Evolutionary conservation across 805 yeast genomes (phyloP), one percentile per base, ranked within the genome.

Genomic region (Candida xyloterini): DNA sequence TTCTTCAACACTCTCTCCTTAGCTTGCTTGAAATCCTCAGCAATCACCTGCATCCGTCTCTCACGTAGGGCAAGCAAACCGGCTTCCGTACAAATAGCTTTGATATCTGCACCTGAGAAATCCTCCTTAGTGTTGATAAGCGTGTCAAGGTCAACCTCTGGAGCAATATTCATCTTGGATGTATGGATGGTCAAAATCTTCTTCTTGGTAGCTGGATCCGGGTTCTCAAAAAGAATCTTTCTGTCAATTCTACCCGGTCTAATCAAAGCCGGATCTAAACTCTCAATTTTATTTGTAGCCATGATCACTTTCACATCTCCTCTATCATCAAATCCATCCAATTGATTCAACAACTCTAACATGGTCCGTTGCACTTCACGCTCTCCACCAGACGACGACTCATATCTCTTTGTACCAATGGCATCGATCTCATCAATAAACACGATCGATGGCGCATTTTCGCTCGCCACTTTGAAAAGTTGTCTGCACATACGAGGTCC

Each of bases 381-480:
- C 67, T 91, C 98, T 60, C 98, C 98, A 30, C 98, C 97, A 15
- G 95, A 83, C 6, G 83, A 71, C 2, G 84, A 83, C 44, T 91
- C 96, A 64, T 91, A 90, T 65, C 99, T 81, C 64, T 91, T 91
- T n/a, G 95, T 85, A 66, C 99, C 99, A 60, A 93, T 93, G 31
- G 99, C 98, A 67, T 93, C 99, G 59, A 93, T 91, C 70, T 93
- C 99, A 68, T 93, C 99, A 51, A 93, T 93, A 59, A 93, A 93
- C 26, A 93, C 96, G 68, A 93, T 93, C n/a, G 96, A 82, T 27
- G 99, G 99, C 0, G 99, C 96, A 63, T 89, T 83, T 50, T 93
- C 99, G 18, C 90, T 93, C 2, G 99, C 99, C 33, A 89, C 86
- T 65, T 90, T 95, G 74, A 93, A 93, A 44, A 93, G 79, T 57